Conservation (phyloP, 768 basidiomycete genomes). For the Polyporus arcularius region DNA sequence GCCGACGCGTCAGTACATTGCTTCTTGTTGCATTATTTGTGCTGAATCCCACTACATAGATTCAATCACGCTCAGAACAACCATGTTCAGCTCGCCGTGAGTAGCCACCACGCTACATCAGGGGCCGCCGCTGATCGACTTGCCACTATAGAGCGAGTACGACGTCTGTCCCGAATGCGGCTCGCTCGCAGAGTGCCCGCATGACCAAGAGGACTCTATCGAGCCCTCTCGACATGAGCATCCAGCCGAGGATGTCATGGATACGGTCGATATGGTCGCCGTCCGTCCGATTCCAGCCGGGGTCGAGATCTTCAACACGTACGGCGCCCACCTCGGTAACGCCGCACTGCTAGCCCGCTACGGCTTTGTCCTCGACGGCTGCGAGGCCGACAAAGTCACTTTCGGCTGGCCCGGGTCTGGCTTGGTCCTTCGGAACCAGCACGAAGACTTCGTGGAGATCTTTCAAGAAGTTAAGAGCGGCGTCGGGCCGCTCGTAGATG, state of each 20-base stretch:
- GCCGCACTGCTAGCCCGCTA: conserved; percentile 41
- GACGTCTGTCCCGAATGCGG: conserved; percentile 45
- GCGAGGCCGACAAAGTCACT: conserved; percentile 33
- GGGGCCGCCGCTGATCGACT: background rate
- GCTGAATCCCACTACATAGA: conserved; percentile 19
- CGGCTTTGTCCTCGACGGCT: conserved; percentile 43
- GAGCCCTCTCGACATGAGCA: background rate
- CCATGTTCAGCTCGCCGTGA: conserved; percentile 39
- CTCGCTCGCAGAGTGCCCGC: conserved; percentile 36
- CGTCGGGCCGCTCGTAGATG: background rate
- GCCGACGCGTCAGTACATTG: conserved; percentile 42
- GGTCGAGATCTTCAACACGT: conserved; percentile 45
- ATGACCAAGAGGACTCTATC: conserved; percentile 32
- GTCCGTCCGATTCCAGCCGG: conserved; percentile 29
- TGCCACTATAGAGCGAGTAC: conserved; percentile 34
- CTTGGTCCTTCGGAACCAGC: background rate
- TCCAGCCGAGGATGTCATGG: conserved; percentile 2
- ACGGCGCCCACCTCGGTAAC: conserved; percentile 38
- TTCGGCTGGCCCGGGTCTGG: conserved; percentile 21
- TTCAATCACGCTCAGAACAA: conserved; percentile 42
- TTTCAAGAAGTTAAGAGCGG: background rate
- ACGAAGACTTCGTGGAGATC: background rate
- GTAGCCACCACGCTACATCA: background rate
- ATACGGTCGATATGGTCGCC: conserved; percentile 43
- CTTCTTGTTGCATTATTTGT: conserved; percentile 1